phyloP scores from a whole-genome alignment of 257 asterid genomes.

The Nicotiana attenuata region DNA sequence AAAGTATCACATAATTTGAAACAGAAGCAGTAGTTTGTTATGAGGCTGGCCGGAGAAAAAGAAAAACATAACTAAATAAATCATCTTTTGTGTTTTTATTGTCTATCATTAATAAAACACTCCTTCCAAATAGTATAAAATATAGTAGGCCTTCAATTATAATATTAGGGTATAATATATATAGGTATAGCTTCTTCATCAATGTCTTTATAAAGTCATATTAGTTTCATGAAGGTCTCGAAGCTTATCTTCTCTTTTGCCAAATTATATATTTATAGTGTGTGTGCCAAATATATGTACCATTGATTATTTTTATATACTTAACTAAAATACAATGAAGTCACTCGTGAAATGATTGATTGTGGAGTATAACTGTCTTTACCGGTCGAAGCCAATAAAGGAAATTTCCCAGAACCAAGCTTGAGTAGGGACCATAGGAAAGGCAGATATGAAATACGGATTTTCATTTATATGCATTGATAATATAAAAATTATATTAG shows the following conservation, averaged over 20 bases:
- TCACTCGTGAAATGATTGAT: background rate
- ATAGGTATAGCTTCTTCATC: background rate
- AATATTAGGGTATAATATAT: background rate
- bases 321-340: background rate
- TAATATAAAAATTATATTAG: no score
- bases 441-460: background rate
- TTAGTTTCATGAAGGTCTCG: background rate
- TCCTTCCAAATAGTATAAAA: background rate
- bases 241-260: background rate
- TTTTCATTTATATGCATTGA: background rate
- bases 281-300: no score
- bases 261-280: background rate
- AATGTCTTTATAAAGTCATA: background rate
- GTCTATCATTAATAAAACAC: background rate
- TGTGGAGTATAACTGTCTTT: background rate
- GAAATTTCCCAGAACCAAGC: conserved; percentile 5
- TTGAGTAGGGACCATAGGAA: background rate
- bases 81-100: background rate
- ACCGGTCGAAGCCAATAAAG: background rate
- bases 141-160: background rate
- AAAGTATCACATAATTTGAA: no score
- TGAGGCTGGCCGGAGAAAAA: background rate
- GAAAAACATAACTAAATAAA: background rate
- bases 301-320: no score
- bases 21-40: no score